A percentile compares a stretch with the other conserved stretches of the same genome.
phyloP scores from a whole-genome alignment of 306 rosid genomes.

The Abrus precatorius region DNA sequence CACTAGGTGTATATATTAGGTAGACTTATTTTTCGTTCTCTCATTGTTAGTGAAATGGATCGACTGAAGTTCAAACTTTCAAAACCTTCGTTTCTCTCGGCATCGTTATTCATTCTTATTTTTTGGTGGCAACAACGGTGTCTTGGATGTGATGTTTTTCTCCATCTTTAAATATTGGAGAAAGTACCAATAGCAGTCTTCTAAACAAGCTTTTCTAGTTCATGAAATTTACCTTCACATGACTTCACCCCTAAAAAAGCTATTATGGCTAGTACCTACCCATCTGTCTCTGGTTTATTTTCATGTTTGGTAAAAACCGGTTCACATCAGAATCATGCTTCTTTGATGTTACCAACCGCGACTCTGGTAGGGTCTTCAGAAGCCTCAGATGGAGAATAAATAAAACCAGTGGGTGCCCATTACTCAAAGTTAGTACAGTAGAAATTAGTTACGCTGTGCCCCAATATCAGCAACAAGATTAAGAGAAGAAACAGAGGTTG shows the following conservation, averaged over 20 bases:
- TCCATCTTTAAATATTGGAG: neutral
- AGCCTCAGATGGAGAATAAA: conserved; percentile 23
- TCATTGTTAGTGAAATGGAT: conserved; percentile 21
- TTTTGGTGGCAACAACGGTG: conserved; percentile 30
- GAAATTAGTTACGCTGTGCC: conserved; percentile 25
- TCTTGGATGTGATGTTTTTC: conserved; percentile 23
- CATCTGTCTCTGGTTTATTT: conserved; percentile 18
- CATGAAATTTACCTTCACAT: neutral
- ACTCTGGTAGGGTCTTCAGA: neutral
- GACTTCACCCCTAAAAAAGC: neutral
- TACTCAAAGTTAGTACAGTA: conserved; percentile 19
- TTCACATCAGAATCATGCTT: conserved; percentile 35
- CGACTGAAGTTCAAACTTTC: neutral
- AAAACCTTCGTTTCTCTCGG: neutral
- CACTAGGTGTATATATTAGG: too few species aligned
- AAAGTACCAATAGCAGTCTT: neutral
- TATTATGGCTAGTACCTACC: conserved; percentile 38
- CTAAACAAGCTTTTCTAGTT: conserved; percentile 20
- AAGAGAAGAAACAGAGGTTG: neutral
- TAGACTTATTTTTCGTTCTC: neutral
- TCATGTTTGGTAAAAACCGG: conserved; percentile 41
- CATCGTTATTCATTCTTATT: conserved; percentile 42
- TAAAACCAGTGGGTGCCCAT: conserved; percentile 18
- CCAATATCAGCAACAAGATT: conserved; percentile 20
- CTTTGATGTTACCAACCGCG: conserved; percentile 38